Evolutionary conservation across 495 filamentous ascomycete genomes (phyloP).

Genomic region (Acidomyces sp.): DNA sequence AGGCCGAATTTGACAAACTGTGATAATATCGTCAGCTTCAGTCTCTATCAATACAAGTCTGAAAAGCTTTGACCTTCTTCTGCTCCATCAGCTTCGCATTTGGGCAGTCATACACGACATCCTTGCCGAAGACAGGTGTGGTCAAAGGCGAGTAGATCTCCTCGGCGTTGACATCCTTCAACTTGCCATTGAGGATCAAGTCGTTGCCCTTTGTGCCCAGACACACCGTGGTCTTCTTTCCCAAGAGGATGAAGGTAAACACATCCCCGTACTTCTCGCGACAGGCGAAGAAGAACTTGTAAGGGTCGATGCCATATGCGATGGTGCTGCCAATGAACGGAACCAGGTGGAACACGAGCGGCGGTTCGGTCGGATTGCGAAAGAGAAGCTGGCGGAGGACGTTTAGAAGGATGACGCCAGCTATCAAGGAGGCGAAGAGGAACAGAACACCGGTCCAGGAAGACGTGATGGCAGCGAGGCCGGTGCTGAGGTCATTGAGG

Average conservation of each 20-base stretch:
- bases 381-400: constrained; percentile 31
- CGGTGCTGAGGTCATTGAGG: constrained; percentile 21
- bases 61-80: constrained; percentile 42
- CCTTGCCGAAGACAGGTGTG: constrained; percentile 48
- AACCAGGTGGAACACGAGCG: constrained; percentile 53
- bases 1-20: constrained; percentile 56
- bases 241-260: constrained; percentile 52
- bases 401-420: constrained; percentile 26
- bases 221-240: constrained; percentile 49
- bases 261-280: constrained; percentile 53
- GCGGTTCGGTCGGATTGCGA: constrained; percentile 40
- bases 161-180: constrained; percentile 49
- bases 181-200: constrained; percentile 50
- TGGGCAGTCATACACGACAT: constrained; percentile 55
- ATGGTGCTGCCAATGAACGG: constrained; percentile 51
- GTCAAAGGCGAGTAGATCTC: constrained; percentile 50
- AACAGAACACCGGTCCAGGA: constrained; percentile 17
- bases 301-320: constrained; percentile 52
- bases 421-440: constrained; percentile 18
- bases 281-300: constrained; percentile 45
- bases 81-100: constrained; percentile 58
- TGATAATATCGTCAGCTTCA: neutral
- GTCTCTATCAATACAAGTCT: neutral
- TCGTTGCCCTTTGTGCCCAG: constrained; percentile 50
- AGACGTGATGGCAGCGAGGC: constrained; percentile 19